Conservation (phyloP, 306 rosid genomes). For the Trifolium pratense region DNA sequence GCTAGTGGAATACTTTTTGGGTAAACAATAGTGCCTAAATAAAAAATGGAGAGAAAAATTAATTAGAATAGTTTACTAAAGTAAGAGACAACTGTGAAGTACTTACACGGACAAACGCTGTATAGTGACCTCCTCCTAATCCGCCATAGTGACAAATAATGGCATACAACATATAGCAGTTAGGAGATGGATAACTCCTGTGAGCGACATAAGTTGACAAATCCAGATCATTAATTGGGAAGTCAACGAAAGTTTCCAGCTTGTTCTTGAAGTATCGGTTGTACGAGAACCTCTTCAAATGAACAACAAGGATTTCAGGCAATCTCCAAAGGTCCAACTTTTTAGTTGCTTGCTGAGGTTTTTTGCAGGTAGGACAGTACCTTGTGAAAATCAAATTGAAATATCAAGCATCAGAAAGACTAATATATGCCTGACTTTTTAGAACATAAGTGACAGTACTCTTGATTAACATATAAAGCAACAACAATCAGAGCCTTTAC, state of each 20-base stretch:
- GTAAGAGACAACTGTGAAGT: conserved; percentile 25
- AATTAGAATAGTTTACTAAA: conserved; percentile 12
- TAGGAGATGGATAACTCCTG: conserved; percentile 44
- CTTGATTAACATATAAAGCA: conserved; percentile 30
- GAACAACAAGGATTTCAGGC: conserved; percentile 85
- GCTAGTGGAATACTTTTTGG: conserved; percentile 2
- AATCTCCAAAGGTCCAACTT: conserved; percentile 93
- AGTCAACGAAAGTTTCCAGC: conserved; percentile 79
- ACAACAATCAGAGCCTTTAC: too few species aligned
- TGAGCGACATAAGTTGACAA: conserved; percentile 55
- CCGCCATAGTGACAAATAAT: conserved; percentile 87
- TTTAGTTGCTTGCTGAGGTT: conserved; percentile 78
- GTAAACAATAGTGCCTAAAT: conserved; percentile 5
- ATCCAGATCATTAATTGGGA: conserved; percentile 76
- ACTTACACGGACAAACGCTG: conserved; percentile 83
- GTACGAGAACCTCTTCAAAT: conserved; percentile 85
- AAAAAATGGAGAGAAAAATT: not conserved
- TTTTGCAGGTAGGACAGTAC: conserved; percentile 83
- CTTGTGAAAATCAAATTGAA: conserved; percentile 49
- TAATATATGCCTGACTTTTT: conserved; percentile 20
- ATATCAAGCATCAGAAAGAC: conserved; percentile 31
- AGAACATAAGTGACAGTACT: conserved; percentile 3
- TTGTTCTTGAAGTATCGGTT: conserved; percentile 59
- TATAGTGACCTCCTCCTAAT: conserved; percentile 86
- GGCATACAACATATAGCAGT: conserved; percentile 68